Conservation (phyloP, 805 yeast genomes). For the Aciculoconidium aculeatum region DNA sequence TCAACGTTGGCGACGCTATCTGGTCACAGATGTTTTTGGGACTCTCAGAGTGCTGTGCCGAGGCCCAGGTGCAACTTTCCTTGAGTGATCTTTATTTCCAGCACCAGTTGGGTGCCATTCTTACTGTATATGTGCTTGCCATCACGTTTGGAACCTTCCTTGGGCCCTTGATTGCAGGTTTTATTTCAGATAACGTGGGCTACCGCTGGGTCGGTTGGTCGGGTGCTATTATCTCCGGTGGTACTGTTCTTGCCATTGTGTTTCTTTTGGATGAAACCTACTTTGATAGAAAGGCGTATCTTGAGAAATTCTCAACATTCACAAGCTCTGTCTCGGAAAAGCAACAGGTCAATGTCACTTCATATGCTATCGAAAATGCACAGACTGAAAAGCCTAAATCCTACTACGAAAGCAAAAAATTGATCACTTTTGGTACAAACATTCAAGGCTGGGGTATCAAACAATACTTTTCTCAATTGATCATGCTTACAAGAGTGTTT, state of each 20-base stretch:
- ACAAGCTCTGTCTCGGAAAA: too few species aligned
- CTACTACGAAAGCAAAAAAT: constrained; percentile 41
- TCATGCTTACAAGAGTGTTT: constrained; percentile 49
- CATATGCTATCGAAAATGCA: constrained; percentile 1
- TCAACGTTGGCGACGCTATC: constrained; percentile 52
- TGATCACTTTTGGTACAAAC: constrained; percentile 54
- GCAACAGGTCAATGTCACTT: constrained; percentile 3
- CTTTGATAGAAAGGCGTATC: constrained; percentile 57
- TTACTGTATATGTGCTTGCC: constrained; percentile 69
- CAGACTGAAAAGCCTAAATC: too few species aligned
- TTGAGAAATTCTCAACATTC: too few species aligned
- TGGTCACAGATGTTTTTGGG: constrained; percentile 81
- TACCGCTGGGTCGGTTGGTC: constrained; percentile 81
- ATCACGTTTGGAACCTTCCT: constrained; percentile 73
- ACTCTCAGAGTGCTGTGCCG: constrained; percentile 73
- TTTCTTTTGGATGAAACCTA: constrained; percentile 68
- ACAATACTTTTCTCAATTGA: constrained; percentile 53
- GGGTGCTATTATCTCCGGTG: constrained; percentile 44
- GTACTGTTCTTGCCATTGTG: constrained; percentile 45
- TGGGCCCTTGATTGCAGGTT: constrained; percentile 78
- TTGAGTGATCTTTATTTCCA: constrained; percentile 69
- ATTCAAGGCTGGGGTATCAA: constrained; percentile 59
- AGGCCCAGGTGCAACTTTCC: constrained; percentile 63
- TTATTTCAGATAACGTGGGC: constrained; percentile 51
- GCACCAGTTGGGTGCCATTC: constrained; percentile 68